phyloP scores from a whole-genome alignment of 257 asterid genomes.

The Primulina tabacum region DNA sequence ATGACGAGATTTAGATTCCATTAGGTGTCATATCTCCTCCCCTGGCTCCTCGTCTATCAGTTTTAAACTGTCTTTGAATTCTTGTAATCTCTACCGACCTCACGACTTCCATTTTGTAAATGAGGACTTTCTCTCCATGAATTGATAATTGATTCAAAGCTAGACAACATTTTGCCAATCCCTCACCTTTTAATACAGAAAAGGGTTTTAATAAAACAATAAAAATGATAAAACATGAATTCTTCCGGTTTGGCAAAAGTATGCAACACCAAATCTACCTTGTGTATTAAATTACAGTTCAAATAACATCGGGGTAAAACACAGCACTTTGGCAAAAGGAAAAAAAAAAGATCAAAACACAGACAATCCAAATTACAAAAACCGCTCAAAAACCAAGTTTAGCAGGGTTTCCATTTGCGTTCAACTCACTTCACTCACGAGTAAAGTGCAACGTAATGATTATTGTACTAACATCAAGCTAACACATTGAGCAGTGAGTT shows the following conservation, averaged over 20 bases:
- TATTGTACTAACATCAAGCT: neutral
- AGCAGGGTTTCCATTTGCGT: neutral
- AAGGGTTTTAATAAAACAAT: too few species aligned
- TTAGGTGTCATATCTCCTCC: slow-evolving; percentile 29
- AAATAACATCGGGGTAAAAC: neutral
- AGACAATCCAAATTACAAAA: neutral
- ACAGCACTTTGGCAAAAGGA: neutral
- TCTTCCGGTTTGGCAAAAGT: neutral
- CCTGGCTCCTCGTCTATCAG: slow-evolving; percentile 35
- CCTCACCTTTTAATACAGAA: neutral
- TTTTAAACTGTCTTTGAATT: neutral
- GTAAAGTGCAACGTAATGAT: neutral
- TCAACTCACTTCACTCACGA: neutral
- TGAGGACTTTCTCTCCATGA: too few species aligned
- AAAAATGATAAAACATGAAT: neutral
- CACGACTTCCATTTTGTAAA: too few species aligned
- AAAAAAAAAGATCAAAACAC: neutral
- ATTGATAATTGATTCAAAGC: too few species aligned
- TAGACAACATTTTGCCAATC: neutral
- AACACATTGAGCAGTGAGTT: neutral
- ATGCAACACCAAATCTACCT: neutral
- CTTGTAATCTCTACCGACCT: neutral
- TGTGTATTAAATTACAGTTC: neutral
- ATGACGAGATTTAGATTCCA: neutral
- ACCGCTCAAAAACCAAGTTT: neutral